Evolutionary conservation across 352 stramenopile species (phyloP).

Genomic region (Phytophthora citrophthora): DNA sequence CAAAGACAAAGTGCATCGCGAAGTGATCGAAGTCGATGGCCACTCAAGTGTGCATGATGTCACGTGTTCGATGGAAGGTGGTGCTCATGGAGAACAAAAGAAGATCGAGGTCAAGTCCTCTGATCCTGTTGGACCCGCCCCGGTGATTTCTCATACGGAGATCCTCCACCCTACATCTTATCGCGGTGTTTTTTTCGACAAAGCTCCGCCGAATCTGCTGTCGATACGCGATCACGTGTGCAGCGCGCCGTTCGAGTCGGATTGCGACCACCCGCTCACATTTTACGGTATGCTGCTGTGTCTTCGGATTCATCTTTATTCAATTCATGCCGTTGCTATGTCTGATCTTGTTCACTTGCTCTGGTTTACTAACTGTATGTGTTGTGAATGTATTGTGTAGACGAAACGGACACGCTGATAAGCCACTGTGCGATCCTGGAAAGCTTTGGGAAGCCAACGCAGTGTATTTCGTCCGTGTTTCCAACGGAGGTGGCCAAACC

Average conservation of each 20-base stretch:
- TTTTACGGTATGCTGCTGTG: slow-evolving; percentile 39
- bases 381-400: slow-evolving; percentile 18
- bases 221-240: background rate
- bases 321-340: background rate
- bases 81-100: background rate
- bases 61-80: slow-evolving; percentile 1
- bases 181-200: slow-evolving; percentile 29
- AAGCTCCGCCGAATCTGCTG: slow-evolving; percentile 32
- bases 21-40: slow-evolving; percentile 24
- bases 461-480: slow-evolving; percentile 42
- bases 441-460: slow-evolving; percentile 44
- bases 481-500: slow-evolving; percentile 17
- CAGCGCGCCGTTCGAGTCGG: slow-evolving; percentile 19
- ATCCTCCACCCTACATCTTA: slow-evolving; percentile 42
- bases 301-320: background rate
- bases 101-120: slow-evolving; percentile 2
- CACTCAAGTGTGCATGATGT: slow-evolving; percentile 17
- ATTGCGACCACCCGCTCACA: slow-evolving; percentile 33
- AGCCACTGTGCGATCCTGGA: slow-evolving; percentile 35
- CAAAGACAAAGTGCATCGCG: slow-evolving; percentile 13
- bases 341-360: background rate
- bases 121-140: background rate
- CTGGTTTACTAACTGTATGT: slow-evolving; percentile 13
- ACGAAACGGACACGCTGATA: slow-evolving; percentile 34
- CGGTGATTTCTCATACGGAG: background rate